Evolutionary conservation across 495 filamentous ascomycete species (phyloP).

Genomic region (Podospora pseudopauciseta): DNA sequence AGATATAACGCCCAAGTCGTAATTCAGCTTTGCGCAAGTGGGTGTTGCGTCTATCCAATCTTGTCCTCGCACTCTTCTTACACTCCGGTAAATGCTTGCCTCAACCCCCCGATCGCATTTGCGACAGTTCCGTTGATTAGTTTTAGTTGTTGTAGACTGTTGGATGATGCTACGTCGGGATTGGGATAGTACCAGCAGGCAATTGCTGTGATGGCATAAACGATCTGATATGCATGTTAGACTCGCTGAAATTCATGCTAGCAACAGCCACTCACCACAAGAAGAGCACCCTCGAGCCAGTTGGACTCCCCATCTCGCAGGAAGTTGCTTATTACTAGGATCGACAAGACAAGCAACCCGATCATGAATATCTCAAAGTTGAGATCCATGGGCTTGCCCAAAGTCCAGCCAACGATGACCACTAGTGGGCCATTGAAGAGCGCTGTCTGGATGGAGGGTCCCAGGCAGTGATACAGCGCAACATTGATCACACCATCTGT

Average conservation of each 20-base stretch:
- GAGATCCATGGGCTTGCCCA: constrained; percentile 63
- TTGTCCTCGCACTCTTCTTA: no score
- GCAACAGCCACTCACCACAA: constrained; percentile 41
- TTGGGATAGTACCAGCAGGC: constrained; percentile 59
- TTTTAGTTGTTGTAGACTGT: background rate
- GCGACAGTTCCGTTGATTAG: no score
- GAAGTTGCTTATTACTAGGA: constrained; percentile 78
- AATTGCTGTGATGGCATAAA: constrained; percentile 59
- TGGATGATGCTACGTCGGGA: constrained; percentile 29
- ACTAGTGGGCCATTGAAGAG: constrained; percentile 80
- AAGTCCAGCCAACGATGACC: constrained; percentile 75
- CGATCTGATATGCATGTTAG: constrained; percentile 31
- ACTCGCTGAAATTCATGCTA: background rate
- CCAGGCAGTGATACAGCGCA: constrained; percentile 79
- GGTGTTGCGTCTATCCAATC: background rate
- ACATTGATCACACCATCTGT: constrained; percentile 66
- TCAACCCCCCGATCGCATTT: no score
- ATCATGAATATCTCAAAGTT: constrained; percentile 86
- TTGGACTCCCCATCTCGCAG: constrained; percentile 71
- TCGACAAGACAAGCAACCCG: constrained; percentile 74
- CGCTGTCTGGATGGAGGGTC: constrained; percentile 79
- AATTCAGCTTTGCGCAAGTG: no score
- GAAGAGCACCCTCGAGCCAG: constrained; percentile 70
- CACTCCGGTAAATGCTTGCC: no score
- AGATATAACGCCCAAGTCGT: no score